Conservation (phyloP, 108 stramenopile genomes). For the Asterionellopsis glacialis region DNA sequence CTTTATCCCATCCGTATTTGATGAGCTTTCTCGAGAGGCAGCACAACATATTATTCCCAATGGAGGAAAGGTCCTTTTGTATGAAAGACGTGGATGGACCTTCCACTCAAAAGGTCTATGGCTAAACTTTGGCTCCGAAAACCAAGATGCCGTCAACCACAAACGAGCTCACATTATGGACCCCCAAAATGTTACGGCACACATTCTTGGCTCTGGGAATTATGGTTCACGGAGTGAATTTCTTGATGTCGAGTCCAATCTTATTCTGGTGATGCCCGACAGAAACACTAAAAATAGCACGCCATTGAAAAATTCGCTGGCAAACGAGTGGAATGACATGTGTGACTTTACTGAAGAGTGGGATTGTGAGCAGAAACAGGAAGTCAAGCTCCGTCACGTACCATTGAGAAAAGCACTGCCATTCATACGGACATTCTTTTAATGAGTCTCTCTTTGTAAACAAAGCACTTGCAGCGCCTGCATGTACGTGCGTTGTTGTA, state of each 20-base stretch:
- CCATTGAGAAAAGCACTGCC: too few relatives aligned
- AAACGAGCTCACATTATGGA: conserved; percentile 5
- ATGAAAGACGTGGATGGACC: conserved; percentile 70
- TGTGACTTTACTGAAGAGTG: too few relatives aligned
- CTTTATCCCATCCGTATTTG: conserved; percentile 74
- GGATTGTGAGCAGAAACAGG: too few relatives aligned
- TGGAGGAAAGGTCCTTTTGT: conserved; percentile 48
- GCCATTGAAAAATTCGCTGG: too few relatives aligned
- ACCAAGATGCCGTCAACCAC: not conserved
- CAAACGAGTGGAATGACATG: too few relatives aligned
- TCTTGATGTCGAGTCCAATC: conserved; percentile 80
- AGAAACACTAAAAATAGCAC: not conserved
- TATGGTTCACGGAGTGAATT: conserved; percentile 66
- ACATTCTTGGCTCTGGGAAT: conserved; percentile 74
- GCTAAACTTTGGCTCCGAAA: conserved; percentile 21
- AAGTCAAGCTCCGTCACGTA: too few relatives aligned
- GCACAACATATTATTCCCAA: conserved; percentile 13
- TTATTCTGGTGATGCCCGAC: conserved; percentile 55
- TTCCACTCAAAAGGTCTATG: conserved; percentile 88
- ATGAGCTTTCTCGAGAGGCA: conserved; percentile 39
- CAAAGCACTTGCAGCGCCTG: too few relatives aligned
- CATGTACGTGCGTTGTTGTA: too few relatives aligned
- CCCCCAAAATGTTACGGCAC: conserved; percentile 32
- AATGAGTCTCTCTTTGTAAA: too few relatives aligned
- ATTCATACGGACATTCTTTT: too few relatives aligned